A percentile compares a stretch with the other conserved stretches of the same genome.
Conservation (phyloP, 139 green algal genomes). For the Asterochloris erici region DNA sequence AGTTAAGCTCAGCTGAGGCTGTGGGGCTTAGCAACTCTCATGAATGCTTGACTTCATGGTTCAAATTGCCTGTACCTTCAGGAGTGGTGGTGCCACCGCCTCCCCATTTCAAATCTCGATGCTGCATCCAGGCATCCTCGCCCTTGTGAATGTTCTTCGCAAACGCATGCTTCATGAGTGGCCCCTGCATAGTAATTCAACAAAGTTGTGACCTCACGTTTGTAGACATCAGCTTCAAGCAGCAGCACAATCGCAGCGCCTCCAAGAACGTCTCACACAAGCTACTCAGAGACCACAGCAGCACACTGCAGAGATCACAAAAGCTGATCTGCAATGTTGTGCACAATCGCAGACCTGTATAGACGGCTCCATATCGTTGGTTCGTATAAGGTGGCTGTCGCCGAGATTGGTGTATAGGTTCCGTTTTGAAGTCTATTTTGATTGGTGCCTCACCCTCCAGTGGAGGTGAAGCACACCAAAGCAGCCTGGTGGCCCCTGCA, state of each 20-base stretch:
- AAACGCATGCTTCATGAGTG: constrained; percentile 29
- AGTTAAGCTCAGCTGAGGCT: neutral
- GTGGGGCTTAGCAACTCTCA: neutral
- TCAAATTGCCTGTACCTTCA: neutral
- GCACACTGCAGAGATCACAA: neutral
- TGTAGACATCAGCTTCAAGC: too few relatives aligned
- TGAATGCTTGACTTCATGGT: neutral
- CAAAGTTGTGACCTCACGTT: neutral
- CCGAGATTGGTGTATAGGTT: too few relatives aligned
- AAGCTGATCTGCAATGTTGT: too few relatives aligned
- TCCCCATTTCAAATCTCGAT: constrained; percentile 11
- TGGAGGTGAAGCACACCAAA: too few relatives aligned
- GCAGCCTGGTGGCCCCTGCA: too few relatives aligned
- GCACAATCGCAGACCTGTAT: too few relatives aligned
- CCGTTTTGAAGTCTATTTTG: too few relatives aligned
- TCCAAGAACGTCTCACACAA: too few relatives aligned
- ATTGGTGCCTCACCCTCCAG: too few relatives aligned
- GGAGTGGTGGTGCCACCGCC: neutral
- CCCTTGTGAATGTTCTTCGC: constrained; percentile 44
- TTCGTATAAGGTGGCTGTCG: too few relatives aligned
- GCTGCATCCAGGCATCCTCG: constrained; percentile 53
- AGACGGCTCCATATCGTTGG: too few relatives aligned
- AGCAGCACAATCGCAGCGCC: neutral
- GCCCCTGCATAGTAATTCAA: constrained; percentile 21
- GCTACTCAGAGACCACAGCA: neutral